Evolutionary conservation across 192 early-diverging fungal species (phyloP).

Genomic region (Backusella morwellensis): DNA sequence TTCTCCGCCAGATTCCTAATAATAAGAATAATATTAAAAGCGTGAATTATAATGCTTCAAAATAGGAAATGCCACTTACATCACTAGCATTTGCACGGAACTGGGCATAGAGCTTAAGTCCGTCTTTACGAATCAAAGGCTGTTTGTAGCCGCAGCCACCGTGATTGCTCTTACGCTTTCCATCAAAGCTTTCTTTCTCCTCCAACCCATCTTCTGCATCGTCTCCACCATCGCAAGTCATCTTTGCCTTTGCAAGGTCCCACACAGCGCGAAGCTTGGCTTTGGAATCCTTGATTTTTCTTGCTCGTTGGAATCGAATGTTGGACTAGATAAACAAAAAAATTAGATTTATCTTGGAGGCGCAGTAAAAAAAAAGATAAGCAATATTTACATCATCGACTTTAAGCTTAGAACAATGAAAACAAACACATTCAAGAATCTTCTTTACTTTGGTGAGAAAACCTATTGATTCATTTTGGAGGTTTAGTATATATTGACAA

Average conservation of each 20-base stretch:
- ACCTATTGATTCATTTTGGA: constrained; percentile 43
- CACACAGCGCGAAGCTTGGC: constrained; percentile 80
- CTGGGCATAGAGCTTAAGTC: constrained; percentile 63
- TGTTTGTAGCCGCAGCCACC: constrained; percentile 87
- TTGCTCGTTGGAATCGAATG: constrained; percentile 61
- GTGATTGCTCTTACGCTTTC: constrained; percentile 63
- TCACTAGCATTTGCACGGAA: constrained; percentile 32
- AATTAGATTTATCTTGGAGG: background rate
- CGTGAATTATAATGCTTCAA: too few relatives aligned
- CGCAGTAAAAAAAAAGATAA: background rate
- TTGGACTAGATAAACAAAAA: constrained; percentile 50
- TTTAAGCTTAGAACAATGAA: constrained; percentile 91
- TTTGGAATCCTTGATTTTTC: constrained; percentile 66
- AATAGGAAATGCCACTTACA: background rate
- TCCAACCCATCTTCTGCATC: constrained; percentile 61
- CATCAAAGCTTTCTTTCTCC: constrained; percentile 43
- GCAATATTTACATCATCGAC: constrained; percentile 62
- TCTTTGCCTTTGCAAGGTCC: constrained; percentile 83
- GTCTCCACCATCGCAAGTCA: constrained; percentile 75
- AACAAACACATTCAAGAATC: constrained; percentile 96
- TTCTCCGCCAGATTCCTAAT: constrained; percentile 49
- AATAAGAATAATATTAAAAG: too few relatives aligned
- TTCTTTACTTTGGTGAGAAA: constrained; percentile 95
- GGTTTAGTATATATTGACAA: too few relatives aligned
- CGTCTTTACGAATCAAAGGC: constrained; percentile 79